phyloP scores from a whole-genome alignment of 2,329 filamentous ascomycete species.

The Lizonia empirigonia region DNA sequence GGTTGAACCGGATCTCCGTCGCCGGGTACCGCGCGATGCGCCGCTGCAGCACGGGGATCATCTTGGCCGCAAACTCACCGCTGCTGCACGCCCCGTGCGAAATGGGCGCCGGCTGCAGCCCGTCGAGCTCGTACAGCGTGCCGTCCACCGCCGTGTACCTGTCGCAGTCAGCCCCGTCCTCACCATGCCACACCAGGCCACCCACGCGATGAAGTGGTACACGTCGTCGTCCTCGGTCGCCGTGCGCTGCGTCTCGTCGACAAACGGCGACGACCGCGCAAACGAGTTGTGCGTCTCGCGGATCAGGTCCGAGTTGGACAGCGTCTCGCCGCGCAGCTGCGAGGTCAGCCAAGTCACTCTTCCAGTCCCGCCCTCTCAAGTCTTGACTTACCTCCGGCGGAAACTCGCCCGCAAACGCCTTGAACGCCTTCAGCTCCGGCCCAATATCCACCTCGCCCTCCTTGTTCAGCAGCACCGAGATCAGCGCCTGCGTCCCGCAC shows the following conservation, averaged over 20 bases:
- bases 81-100: slow-evolving; percentile 76
- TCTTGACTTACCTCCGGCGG: slow-evolving; percentile 63
- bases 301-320: slow-evolving; percentile 68
- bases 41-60: slow-evolving; percentile 85
- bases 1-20: slow-evolving; percentile 91
- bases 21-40: slow-evolving; percentile 84
- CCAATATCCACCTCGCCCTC: slow-evolving; percentile 74
- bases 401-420: slow-evolving; percentile 84
- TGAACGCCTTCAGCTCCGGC: slow-evolving; percentile 72
- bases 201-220: slow-evolving; percentile 88
- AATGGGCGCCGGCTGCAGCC: slow-evolving; percentile 90
- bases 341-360: no score
- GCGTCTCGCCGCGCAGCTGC: slow-evolving; percentile 71
- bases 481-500: slow-evolving; percentile 92
- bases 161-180: neutral
- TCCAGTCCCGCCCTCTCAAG: no score
- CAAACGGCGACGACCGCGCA: slow-evolving; percentile 85
- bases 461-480: slow-evolving; percentile 91
- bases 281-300: slow-evolving; percentile 84
- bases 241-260: slow-evolving; percentile 81
- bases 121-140: slow-evolving; percentile 90
- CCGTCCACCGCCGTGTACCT: slow-evolving; percentile 79
- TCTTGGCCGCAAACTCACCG: slow-evolving; percentile 76
- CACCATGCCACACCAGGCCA: no score
- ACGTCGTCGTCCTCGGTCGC: slow-evolving; percentile 81